A percentile compares a stretch with the other conserved stretches of the same genome.
Evolutionary conservation across 2,329 filamentous ascomycete species (phyloP).

Genomic region (Aureobasidium vineae): DNA sequence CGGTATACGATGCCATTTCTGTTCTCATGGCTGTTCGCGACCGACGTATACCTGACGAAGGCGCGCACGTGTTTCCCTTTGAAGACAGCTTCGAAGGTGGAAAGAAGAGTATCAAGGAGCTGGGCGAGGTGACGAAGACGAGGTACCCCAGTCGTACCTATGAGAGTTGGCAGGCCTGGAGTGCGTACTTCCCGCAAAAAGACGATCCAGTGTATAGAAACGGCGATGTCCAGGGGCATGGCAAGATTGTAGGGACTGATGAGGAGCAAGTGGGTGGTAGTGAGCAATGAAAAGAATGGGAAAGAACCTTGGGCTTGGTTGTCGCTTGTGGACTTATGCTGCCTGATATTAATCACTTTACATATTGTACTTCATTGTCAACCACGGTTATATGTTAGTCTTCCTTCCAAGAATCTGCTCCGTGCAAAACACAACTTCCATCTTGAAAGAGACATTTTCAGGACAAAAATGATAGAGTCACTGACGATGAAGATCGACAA

Average conservation of each 20-base stretch:
- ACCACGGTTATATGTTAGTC: not conserved
- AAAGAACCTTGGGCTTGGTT: not conserved
- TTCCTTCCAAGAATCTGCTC: not conserved
- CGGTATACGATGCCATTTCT: constrained; percentile 32
- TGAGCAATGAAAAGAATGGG: not conserved
- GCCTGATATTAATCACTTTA: not conserved
- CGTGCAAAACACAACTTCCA: too few relatives aligned
- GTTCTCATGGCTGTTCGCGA: constrained; percentile 38
- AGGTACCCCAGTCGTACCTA: constrained; percentile 38
- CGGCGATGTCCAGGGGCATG: not conserved
- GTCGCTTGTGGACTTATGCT: not conserved
- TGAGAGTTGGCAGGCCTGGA: constrained; percentile 32
- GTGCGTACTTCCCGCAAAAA: constrained; percentile 14
- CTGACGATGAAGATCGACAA: too few relatives aligned
- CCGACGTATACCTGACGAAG: constrained; percentile 36
- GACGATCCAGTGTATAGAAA: constrained; percentile 10
- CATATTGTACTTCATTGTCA: not conserved
- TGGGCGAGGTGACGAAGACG: constrained; percentile 24
- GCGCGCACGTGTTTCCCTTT: constrained; percentile 36
- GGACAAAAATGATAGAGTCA: too few relatives aligned
- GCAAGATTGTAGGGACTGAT: not conserved
- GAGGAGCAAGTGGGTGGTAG: constrained; percentile 9
- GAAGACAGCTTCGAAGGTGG: constrained; percentile 17
- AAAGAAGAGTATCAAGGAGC: constrained; percentile 31
- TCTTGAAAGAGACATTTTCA: too few relatives aligned